Base-by-base conservation (phyloP, 2,329 filamentous ascomycete genomes). In the Beauveria caledonica region DNA sequence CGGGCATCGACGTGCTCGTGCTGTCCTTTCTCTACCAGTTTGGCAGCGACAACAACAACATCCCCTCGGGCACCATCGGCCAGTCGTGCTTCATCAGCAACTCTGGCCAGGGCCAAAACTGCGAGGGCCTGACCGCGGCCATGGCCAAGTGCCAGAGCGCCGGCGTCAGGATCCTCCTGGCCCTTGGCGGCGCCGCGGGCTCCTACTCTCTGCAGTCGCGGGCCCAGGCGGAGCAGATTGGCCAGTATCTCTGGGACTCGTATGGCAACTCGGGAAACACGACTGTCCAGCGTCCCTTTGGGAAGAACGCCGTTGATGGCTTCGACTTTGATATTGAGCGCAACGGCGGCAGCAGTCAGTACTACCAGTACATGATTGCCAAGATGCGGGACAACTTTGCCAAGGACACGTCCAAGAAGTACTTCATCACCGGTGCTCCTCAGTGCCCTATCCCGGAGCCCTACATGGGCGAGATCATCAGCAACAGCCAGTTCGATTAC, bases 341-440 rank as follows among this genome's bases (percentile, higher is more conserved):
- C 56, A 63, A 62, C 61, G 60, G 46, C 46, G 66, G 65, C 21
- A 65, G 62, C 57, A 65, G 62, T 58, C 42, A 64, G 42, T 63
- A 62, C 60, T 67, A 66, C 62, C 54, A 59, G 48, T 63, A 54
- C 60, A 44, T 66, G 58, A 66, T 67, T 49, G 42, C 51, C 21
- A 64, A 61, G 60, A 63, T 67, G 3, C 65, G 66, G 25, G 55
- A 60, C 39, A 66, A 66, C 62, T 66, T 67, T 42, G 64, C 60
- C 33, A 42, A 40, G 27, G 62, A 63, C 46, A 25, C 58, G 2
- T 40, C 50, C 59, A 58, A 61, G 45, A 55, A 58, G 21, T 78
- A 77, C 63, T 76, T 79, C 64, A 77, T 84, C 63, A 74, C 75
- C 0, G 76, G 72, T 5, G 75, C 76, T 7, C 77, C 77, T n/a